Conservation (phyloP, 2,329 filamentous ascomycete species). For the Drechslera avenae region DNA sequence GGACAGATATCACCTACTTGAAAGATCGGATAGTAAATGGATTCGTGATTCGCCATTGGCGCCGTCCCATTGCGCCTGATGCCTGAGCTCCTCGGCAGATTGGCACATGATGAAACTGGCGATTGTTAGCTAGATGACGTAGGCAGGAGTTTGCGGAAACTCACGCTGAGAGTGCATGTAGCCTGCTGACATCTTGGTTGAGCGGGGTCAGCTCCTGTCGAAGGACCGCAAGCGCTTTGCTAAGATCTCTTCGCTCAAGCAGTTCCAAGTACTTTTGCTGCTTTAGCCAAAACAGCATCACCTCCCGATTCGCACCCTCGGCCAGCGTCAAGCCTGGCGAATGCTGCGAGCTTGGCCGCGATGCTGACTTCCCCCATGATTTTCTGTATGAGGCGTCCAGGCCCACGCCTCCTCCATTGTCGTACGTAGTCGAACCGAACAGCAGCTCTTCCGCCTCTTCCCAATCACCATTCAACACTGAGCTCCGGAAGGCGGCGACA, state of each 20-base stretch:
- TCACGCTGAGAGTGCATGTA: conserved; percentile 81
- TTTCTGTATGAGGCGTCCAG: conserved; percentile 42
- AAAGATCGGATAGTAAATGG: conserved; percentile 77
- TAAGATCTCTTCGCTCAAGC: conserved; percentile 75
- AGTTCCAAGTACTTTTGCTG: conserved; percentile 96
- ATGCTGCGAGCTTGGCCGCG: conserved; percentile 43
- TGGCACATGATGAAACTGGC: conserved; percentile 84
- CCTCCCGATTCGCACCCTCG: conserved; percentile 73
- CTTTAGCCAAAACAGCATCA: conserved; percentile 86
- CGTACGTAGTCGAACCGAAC: conserved; percentile 58
- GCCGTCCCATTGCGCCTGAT: conserved; percentile 83
- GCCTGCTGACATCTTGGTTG: conserved; percentile 74
- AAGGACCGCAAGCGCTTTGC: conserved; percentile 78
- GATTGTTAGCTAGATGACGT: conserved; percentile 23
- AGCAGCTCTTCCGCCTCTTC: conserved; percentile 81
- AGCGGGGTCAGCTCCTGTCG: conserved; percentile 86
- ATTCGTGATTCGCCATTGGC: conserved; percentile 75
- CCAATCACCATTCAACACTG: conserved; percentile 83
- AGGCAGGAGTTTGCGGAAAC: conserved; percentile 10
- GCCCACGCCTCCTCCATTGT: conserved; percentile 52
- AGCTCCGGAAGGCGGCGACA: conserved; percentile 82
- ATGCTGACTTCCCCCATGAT: conserved; percentile 38
- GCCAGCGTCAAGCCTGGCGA: conserved; percentile 70
- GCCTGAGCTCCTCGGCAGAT: conserved; percentile 74
- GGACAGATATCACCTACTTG: conserved; percentile 64